Percentiles rank a stretch among this genome's conserved stretches.
Conservation (phyloP, 306 rosid species). For the Glycyrrhiza uralensis region DNA sequence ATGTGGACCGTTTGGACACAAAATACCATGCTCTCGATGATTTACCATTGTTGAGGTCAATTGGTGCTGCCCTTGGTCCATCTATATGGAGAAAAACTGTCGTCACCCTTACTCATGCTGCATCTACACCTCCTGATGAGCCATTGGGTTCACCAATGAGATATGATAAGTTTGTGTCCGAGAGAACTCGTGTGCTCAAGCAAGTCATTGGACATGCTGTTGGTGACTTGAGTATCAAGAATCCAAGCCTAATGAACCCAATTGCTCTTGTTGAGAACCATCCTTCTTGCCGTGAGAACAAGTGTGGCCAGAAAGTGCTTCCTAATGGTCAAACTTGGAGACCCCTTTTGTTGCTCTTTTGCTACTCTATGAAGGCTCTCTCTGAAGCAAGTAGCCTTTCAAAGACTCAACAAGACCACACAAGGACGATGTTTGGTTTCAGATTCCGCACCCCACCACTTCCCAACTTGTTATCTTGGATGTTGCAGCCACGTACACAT, state of each 20-base stretch:
- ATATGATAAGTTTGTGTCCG: slow-evolving; percentile 86
- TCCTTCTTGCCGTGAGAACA: slow-evolving; percentile 82
- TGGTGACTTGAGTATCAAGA: slow-evolving; percentile 74
- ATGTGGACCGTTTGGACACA: slow-evolving; percentile 83
- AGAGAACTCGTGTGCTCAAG: slow-evolving; percentile 76
- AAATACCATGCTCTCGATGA: slow-evolving; percentile 84
- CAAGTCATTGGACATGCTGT: slow-evolving; percentile 85
- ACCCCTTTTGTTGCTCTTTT: slow-evolving; percentile 70
- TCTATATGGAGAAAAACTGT: slow-evolving; percentile 73
- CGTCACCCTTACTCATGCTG: slow-evolving; percentile 82
- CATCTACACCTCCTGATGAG: slow-evolving; percentile 95
- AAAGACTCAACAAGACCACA: slow-evolving; percentile 74
- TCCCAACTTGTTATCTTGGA: slow-evolving; percentile 81
- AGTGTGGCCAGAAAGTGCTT: slow-evolving; percentile 87
- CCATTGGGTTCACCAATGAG: slow-evolving; percentile 78
- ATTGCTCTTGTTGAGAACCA: slow-evolving; percentile 90
- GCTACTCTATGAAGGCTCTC: slow-evolving; percentile 82
- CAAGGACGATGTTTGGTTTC: slow-evolving; percentile 79
- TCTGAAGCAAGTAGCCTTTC: slow-evolving; percentile 68
- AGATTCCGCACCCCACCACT: slow-evolving; percentile 83
- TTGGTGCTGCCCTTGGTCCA: slow-evolving; percentile 63
- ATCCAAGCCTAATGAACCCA: slow-evolving; percentile 73
- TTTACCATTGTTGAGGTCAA: slow-evolving; percentile 64
- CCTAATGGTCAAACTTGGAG: slow-evolving; percentile 98
- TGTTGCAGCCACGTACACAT: slow-evolving; percentile 80